phyloP scores from a whole-genome alignment of 140 eudicot species.

The Stevia rebaudiana region DNA sequence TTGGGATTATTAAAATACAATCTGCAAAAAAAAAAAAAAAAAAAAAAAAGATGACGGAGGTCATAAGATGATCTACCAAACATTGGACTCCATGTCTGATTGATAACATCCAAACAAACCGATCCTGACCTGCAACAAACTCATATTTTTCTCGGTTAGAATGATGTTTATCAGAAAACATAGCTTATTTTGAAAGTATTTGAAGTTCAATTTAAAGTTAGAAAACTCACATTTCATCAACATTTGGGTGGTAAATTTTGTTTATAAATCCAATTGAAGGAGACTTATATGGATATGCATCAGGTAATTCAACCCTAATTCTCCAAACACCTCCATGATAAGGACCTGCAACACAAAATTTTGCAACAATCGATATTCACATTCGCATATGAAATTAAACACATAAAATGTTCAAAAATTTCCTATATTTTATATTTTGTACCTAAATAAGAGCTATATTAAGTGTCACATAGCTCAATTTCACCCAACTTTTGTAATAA shows the following conservation, averaged over 20 bases:
- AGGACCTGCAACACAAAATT: slow-evolving; percentile 48
- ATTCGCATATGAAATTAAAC: not conserved
- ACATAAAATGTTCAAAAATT: not conserved
- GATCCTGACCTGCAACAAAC: slow-evolving; percentile 66
- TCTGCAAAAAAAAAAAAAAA: not conserved
- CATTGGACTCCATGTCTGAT: slow-evolving; percentile 88
- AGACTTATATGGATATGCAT: slow-evolving; percentile 76
- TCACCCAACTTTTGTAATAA: not conserved
- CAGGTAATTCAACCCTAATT: slow-evolving; percentile 70
- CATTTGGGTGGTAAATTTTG: slow-evolving; percentile 79
- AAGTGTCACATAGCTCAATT: not conserved
- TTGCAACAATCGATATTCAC: not conserved
- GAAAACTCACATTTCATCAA: slow-evolving; percentile 65
- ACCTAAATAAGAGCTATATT: not conserved
- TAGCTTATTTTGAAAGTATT: not conserved
- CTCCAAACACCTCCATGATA: slow-evolving; percentile 78
- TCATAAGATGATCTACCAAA: slow-evolving; percentile 43
- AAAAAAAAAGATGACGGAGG: not conserved
- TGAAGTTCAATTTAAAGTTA: not conserved
- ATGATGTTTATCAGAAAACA: not conserved
- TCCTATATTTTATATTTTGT: not conserved
- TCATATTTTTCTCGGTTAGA: not conserved
- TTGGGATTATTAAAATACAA: too few species aligned
- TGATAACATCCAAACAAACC: slow-evolving; percentile 75
- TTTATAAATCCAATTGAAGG: slow-evolving; percentile 77